Evolutionary conservation across 2,329 filamentous ascomycete genomes (phyloP).

Genomic region (Exophiala xenobiotica): DNA sequence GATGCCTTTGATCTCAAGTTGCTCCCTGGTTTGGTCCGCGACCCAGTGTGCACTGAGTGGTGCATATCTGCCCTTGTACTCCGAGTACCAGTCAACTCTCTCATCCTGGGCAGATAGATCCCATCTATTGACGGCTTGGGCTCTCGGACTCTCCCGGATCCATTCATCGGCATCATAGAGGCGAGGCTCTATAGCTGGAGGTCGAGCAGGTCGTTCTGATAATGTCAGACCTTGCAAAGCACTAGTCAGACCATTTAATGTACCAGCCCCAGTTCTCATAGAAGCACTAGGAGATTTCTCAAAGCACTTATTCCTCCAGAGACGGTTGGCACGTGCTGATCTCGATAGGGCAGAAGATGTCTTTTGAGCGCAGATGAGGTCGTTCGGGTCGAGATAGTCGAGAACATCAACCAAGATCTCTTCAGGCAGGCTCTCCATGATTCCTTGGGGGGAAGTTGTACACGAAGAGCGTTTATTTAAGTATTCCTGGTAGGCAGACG

Average conservation of each 20-base stretch:
- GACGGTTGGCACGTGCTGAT: conserved; percentile 68
- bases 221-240: conserved; percentile 32
- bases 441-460: neutral
- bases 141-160: conserved; percentile 42
- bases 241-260: conserved; percentile 30
- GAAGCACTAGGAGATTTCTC: conserved; percentile 65
- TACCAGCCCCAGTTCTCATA: conserved; percentile 27
- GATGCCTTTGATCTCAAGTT: conserved; percentile 34
- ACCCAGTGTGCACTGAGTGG: conserved; percentile 72
- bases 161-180: conserved; percentile 27
- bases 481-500: no score
- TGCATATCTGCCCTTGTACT: conserved; percentile 80
- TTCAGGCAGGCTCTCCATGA: conserved; percentile 59
- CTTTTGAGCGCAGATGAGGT: conserved; percentile 67
- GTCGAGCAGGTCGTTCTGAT: conserved; percentile 14
- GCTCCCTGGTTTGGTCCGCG: conserved; percentile 54
- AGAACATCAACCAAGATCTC: conserved; percentile 65
- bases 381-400: conserved; percentile 46
- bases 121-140: conserved; percentile 73
- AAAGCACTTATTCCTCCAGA: conserved; percentile 78
- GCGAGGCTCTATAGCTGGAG: no score
- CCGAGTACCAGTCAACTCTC: conserved; percentile 77
- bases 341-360: conserved; percentile 65
- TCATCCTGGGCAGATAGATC: conserved; percentile 74
- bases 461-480: neutral